phyloP scores from a whole-genome alignment of 2,329 filamentous ascomycete species.

The Triangularia setosa region DNA sequence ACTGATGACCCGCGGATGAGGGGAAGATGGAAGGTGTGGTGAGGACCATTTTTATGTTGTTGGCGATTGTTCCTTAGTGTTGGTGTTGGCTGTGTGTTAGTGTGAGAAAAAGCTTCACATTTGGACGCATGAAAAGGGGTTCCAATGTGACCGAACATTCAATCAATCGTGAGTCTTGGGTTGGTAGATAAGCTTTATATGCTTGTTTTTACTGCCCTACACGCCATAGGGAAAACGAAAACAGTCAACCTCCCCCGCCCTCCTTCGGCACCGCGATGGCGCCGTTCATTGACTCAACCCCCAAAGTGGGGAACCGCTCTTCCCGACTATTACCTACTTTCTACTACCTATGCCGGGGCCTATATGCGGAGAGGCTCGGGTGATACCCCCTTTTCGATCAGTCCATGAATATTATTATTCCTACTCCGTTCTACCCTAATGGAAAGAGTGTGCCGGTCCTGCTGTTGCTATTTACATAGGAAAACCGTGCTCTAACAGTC shows the following conservation, averaged over 20 bases:
- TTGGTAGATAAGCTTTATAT: background rate
- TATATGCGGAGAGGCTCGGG: background rate
- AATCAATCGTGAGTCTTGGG: background rate
- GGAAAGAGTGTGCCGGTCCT: too few species aligned
- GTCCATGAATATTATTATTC: background rate
- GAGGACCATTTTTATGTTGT: constrained; percentile 42
- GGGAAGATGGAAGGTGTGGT: constrained; percentile 45
- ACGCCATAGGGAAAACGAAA: too few species aligned
- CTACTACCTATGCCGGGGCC: background rate
- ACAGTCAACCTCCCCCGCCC: background rate
- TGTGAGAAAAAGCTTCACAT: background rate
- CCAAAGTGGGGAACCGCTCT: background rate
- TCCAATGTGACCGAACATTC: too few species aligned
- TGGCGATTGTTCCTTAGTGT: too few species aligned
- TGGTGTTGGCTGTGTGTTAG: too few species aligned
- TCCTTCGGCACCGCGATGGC: background rate
- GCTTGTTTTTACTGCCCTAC: background rate
- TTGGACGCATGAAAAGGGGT: too few species aligned
- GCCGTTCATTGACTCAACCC: background rate
- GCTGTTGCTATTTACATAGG: too few species aligned
- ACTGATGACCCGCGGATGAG: constrained; percentile 41
- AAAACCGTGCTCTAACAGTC: too few species aligned
- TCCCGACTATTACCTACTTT: background rate
- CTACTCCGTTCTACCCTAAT: too few species aligned
- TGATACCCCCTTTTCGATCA: background rate